Conservation (phyloP, 2,329 filamentous ascomycete genomes). For the Aspergillus sojae region DNA sequence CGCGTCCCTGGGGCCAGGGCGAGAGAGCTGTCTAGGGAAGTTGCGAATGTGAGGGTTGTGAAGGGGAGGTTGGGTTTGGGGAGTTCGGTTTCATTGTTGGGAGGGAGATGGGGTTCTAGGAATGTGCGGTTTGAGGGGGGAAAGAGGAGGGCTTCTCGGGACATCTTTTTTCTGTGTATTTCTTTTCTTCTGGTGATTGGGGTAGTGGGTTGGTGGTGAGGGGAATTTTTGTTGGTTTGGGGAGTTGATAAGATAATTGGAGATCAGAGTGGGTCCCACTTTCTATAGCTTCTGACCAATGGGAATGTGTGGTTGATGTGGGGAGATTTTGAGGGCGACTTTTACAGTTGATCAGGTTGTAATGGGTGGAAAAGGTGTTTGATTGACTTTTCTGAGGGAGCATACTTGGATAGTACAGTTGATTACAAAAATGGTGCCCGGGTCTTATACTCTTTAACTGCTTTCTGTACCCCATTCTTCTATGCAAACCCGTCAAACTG, state of each 20-base stretch:
- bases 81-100: neutral
- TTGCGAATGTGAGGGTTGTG: slow-evolving; percentile 84
- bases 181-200: neutral
- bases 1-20: slow-evolving; percentile 72
- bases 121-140: slow-evolving; percentile 7
- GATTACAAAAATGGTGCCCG: too few species aligned
- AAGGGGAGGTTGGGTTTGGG: slow-evolving; percentile 40
- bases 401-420: too few species aligned
- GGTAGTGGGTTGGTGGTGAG: neutral
- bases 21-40: slow-evolving; percentile 78
- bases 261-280: neutral
- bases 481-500: too few species aligned
- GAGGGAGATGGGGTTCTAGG: slow-evolving; percentile 12
- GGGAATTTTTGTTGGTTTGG: neutral
- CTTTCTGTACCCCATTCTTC: too few species aligned
- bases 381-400: too few species aligned
- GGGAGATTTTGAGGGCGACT: too few species aligned
- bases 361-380: too few species aligned
- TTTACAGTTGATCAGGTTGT: too few species aligned
- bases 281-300: neutral
- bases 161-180: neutral
- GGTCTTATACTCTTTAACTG: too few species aligned
- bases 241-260: neutral
- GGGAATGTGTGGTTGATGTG: too few species aligned
- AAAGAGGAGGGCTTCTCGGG: slow-evolving; percentile 8